Base-by-base conservation (phyloP, 1,284 basidiomycete genomes). In the Microbotryum intermedium region DNA sequence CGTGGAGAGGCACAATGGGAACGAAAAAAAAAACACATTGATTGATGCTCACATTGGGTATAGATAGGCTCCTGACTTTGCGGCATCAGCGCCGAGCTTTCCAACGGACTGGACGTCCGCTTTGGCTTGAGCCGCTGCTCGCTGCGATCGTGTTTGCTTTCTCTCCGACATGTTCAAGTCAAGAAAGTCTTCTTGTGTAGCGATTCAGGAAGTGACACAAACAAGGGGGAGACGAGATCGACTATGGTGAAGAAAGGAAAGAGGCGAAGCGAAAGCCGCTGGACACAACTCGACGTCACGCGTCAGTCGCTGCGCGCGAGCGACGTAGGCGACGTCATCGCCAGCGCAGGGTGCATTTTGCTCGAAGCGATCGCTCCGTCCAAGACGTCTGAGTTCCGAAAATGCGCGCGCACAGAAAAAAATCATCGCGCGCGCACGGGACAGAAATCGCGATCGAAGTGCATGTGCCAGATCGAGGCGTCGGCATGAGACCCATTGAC, bases 41-140 rank as follows among this genome's bases (percentile, higher is more conserved):
- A 28, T 11, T 13, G 43, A 21, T 13, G 59, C 74, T 66, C 51
- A 76, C 76, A 79, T 44, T 6, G 77, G 77, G 63, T 78, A 79
- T 23, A 72, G 60, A 72, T 77, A 79, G 4, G 76, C 75, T 13
- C 74, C 75, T 60, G 74, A 75, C 30, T 65, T 61, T 2, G 74
- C 71, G 6, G 77, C 77, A 47, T 76, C 72, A 29, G 66, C 61
- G 16, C 72, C 73, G 20, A 74, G 69, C 34, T 42, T 43, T 6
- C 62, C 60, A 6, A 74, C 13, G 4, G 34, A 39, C 34, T 39
- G 34, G 13, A 39, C 34, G 34, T 39, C 34, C 11, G 34, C 11
- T 6, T 39, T 39, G 34, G 34, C 34, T 16, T 39, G 34, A 9
- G 34, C 34, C 34, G 34, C 34, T 39, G 34, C 30, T 30, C 42